These are phyloP conservation scores for Biscogniauxia mediterranea DNA, from an alignment of 2,329 filamentous ascomycete species.

Conservation along the genomic window DNA sequence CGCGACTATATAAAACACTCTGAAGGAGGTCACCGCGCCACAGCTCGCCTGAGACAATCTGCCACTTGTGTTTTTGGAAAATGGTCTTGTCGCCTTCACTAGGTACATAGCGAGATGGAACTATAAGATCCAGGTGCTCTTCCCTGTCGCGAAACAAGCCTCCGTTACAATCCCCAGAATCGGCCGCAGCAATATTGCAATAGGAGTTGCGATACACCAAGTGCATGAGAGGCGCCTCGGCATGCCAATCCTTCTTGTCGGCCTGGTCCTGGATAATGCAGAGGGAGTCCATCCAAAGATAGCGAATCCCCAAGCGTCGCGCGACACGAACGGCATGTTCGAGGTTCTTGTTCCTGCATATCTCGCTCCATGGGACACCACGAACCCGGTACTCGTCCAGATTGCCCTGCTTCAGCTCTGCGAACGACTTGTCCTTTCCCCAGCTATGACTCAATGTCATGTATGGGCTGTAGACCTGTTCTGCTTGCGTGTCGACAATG, in stretches of 20 bases:
- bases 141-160: background rate
- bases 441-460: background rate
- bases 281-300: constrained; percentile 18
- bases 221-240: constrained; percentile 6
- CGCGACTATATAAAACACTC: background rate
- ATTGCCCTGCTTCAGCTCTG: background rate
- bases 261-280: constrained; percentile 13
- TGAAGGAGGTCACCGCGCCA: background rate
- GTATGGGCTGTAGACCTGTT: background rate
- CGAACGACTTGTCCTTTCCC: background rate
- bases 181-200: constrained; percentile 6
- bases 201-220: constrained; percentile 5
- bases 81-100: background rate
- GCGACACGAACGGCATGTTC: constrained; percentile 8
- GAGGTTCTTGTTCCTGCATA: background rate
- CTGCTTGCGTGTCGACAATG: background rate
- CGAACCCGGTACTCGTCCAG: background rate
- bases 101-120: background rate
- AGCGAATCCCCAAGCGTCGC: constrained; percentile 1
- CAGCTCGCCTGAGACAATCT: background rate
- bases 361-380: background rate
- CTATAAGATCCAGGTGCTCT: background rate
- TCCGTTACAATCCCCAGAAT: background rate
- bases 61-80: background rate
- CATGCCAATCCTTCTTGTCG: constrained; percentile 10